Conservation (phyloP, 768 basidiomycete genomes). For the Termitomyces sp. region DNA sequence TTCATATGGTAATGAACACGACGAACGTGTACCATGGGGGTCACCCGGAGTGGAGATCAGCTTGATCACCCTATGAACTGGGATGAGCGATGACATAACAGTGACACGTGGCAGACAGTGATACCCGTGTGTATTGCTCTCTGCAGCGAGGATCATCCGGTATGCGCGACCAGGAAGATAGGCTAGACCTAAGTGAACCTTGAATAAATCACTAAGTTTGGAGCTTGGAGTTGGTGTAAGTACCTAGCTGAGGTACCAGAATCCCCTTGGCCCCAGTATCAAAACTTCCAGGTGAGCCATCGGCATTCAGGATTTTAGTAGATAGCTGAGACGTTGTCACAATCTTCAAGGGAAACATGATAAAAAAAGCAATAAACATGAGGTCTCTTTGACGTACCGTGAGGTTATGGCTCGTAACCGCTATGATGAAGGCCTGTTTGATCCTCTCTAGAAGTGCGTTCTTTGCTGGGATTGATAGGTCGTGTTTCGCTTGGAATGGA, state of each 20-base stretch:
- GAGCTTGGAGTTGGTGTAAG: conserved; percentile 4
- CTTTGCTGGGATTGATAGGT: conserved; percentile 34
- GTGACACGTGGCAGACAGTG: conserved; percentile 4
- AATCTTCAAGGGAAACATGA: conserved; percentile 17
- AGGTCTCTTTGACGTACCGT: conserved; percentile 33
- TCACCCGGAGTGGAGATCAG: conserved; percentile 29
- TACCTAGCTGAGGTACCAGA: conserved; percentile 67
- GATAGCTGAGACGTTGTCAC: conserved; percentile 67
- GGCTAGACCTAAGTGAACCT: conserved; percentile 23
- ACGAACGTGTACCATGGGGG: conserved; percentile 13
- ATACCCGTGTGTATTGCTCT: conserved; percentile 32
- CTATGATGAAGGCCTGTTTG: conserved; percentile 48
- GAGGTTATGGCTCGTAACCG: conserved; percentile 42
- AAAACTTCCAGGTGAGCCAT: conserved; percentile 64
- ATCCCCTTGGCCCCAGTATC: conserved; percentile 60
- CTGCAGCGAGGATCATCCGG: conserved; percentile 32
- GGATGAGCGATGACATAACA: background rate
- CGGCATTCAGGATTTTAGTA: conserved; percentile 60
- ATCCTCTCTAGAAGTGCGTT: conserved; percentile 45
- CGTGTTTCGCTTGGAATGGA: conserved; percentile 52
- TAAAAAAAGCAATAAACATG: background rate
- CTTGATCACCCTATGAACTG: conserved; percentile 21
- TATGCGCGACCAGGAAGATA: conserved; percentile 39
- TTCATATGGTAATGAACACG: conserved; percentile 12
- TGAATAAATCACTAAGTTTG: background rate